Base-by-base conservation (phyloP, 495 filamentous ascomycete genomes). In the Filosporella fistucella region DNA sequence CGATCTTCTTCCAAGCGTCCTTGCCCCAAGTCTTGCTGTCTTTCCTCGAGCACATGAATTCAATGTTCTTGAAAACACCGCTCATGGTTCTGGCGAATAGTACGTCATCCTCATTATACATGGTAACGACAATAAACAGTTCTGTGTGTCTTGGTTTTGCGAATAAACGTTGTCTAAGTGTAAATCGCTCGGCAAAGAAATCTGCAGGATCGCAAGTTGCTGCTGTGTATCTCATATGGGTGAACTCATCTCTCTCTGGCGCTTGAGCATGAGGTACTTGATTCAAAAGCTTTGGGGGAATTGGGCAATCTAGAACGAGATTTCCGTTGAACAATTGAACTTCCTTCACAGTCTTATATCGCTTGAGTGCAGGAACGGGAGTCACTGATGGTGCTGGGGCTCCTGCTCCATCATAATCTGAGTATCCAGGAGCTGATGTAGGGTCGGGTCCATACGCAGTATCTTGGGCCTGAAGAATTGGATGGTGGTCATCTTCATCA, bases 1-100 rank as follows among this genome's bases (percentile, higher is more conserved):
- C 94, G 52, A 99, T 95, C 72, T 97, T 97, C 71, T 97, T 97
- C 94, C 94, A 99, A 4, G 91, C 89, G 58, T 99, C 93, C 65
- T 88, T 90, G 48, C 94, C 94, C 94, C 94, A 99, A 1, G 91
- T 99, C 67, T 91, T 94, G 63, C 90, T 95, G 55, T 82, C 85
- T 5, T 83, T 85, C 28, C 91, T 76, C 29, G 81, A 88, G 70
- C 91, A 95, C 88, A 99, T 94, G 69, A 90, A 88, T 66, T 96
- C 88, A 55, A 99, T 86, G 61, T 99, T 99, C 70, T 96, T 96
- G 71, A 97, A 85, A 1, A 99, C 91, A 68, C 94, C 94, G 7
- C 85, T 88, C 89, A 99, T 87, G 3, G 94, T 99, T 28, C 94
- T 81, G 29, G 94, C 90, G 60, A 99, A 96, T 14, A 97, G 76